Base-by-base conservation (phyloP, 2,329 filamentous ascomycete genomes). In the Fusarium virguliforme region DNA sequence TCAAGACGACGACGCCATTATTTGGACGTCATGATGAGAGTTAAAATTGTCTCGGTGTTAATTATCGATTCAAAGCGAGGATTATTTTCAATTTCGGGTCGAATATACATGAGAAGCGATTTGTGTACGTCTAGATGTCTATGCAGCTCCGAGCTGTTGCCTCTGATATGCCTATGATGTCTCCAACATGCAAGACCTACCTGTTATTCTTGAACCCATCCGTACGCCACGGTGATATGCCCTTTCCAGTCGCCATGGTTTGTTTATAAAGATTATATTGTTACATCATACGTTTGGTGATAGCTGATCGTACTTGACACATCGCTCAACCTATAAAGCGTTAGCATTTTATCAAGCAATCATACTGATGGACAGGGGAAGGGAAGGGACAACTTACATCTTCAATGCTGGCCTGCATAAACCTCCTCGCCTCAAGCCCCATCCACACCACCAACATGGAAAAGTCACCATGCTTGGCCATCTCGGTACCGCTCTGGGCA, bases 391-490 rank as follows among this genome's bases (percentile, higher is more conserved):
- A 12, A 86, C 90, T 86, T 80, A 94, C 93, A 81, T 94, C 94
- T 79, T 97, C 94, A 60, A 97, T 89, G 70, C 94, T 97, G 48
- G 94, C 94, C 82, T 97, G 94, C 82, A 98, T 87, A 81, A 97
- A 96, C 74, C 92, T 91, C 68, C 95, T 88, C 54, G 94, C 93
- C 83, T 98, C 95, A 10, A 98, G 85, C 2, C 95, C 95, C 65
- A 93, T 89, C 95, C 95, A 98, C 6, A 98, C 91, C 75, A 94
- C 90, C 73, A 98, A 84, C 92, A 98, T 96, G 46, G 90, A 92
- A 68, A 92, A 93, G 76, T 95, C 92, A 30, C 92, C 91, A 35
- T 88, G 86, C 77, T 90, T 91, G 62, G 92, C 85, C 83, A 92
- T 91, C 64, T 90, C 84, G 13, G 89, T 89, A 30, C 92, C 91